Conservation (phyloP, 106 monocot genomes). For the Phalaenopsis equestris region DNA sequence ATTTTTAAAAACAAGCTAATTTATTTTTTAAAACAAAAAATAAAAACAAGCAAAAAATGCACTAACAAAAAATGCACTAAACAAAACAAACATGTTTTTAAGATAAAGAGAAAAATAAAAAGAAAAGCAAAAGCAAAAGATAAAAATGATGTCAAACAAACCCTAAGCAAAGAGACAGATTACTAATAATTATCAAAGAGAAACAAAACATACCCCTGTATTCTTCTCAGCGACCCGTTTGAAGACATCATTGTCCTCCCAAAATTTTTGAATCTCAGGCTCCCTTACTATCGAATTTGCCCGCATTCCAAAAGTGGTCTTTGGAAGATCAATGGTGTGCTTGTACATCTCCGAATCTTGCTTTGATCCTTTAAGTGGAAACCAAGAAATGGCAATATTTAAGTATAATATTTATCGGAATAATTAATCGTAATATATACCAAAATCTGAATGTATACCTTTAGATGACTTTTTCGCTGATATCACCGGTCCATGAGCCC, state of each 20-base stretch:
- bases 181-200: neutral
- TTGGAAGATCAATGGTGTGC: slow-evolving; percentile 88
- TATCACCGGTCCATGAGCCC: slow-evolving; percentile 73
- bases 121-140: too few species aligned
- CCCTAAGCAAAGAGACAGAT: neutral
- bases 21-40: too few species aligned
- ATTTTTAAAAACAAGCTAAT: too few species aligned
- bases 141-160: too few species aligned
- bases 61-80: too few species aligned
- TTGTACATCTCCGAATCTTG: slow-evolving; percentile 81
- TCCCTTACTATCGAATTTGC: slow-evolving; percentile 77
- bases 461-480: slow-evolving; percentile 69
- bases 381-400: slow-evolving; percentile 4
- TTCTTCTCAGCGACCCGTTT: slow-evolving; percentile 64
- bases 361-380: slow-evolving; percentile 31
- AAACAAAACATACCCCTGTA: slow-evolving; percentile 49
- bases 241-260: slow-evolving; percentile 86
- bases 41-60: too few species aligned
- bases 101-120: too few species aligned
- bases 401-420: neutral
- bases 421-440: neutral
- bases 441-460: slow-evolving; percentile 30
- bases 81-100: too few species aligned
- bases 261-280: slow-evolving; percentile 88
- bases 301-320: slow-evolving; percentile 83